phyloP scores from a whole-genome alignment of 345 rosid genomes.

The Brassica juncea region DNA sequence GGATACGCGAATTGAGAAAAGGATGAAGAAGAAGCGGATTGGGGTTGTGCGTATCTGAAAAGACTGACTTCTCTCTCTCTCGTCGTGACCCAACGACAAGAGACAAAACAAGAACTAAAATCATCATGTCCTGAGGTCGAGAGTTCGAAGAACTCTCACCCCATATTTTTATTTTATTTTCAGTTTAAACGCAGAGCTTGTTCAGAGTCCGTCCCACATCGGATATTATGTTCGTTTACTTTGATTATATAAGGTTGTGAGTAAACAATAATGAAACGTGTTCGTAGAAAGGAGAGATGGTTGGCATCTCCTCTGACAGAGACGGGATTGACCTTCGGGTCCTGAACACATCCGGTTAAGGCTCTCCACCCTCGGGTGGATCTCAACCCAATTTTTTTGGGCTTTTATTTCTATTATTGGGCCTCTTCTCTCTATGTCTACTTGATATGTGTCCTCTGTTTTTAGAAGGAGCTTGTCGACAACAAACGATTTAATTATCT shows the following conservation, averaged over 20 bases:
- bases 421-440: neutral
- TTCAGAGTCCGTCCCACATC: conserved; percentile 25
- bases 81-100: conserved; percentile 12
- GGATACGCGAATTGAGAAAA: conserved; percentile 4
- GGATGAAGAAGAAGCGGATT: conserved; percentile 37
- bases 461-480: too few species aligned
- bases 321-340: conserved; percentile 48
- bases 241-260: neutral
- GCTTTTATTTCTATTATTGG: neutral
- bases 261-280: rapidly evolving
- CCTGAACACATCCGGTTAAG: conserved; percentile 49
- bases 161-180: conserved; percentile 12
- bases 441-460: neutral
- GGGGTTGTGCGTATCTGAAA: conserved; percentile 46
- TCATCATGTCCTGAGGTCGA: conserved; percentile 54
- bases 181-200: neutral
- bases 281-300: conserved; percentile 67
- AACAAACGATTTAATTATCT: too few species aligned
- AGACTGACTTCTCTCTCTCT: neutral
- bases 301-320: conserved; percentile 82
- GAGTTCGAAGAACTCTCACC: conserved; percentile 95
- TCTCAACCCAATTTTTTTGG: conserved; percentile 40
- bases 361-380: conserved; percentile 45
- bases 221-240: neutral
- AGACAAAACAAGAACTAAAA: neutral